phyloP scores from a whole-genome alignment of 164 flowering plant species.

The Vitis labrusca region DNA sequence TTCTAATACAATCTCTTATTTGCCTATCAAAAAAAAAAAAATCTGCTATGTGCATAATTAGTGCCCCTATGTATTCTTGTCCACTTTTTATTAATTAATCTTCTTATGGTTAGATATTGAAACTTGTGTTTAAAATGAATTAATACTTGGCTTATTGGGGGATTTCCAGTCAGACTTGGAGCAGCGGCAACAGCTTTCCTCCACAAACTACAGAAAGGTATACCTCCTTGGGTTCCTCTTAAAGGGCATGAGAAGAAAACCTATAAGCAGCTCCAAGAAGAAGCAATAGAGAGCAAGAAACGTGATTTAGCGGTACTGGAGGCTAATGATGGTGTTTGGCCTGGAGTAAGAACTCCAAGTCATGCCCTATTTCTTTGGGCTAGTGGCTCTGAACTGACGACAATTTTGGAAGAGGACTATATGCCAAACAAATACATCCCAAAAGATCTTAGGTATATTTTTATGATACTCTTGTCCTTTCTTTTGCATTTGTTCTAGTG shows the following conservation, averaged over 20 bases:
- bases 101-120: neutral
- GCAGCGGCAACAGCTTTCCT: slow-evolving; percentile 85
- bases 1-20: too few species aligned
- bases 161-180: slow-evolving; percentile 71
- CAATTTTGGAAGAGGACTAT: slow-evolving; percentile 71
- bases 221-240: slow-evolving; percentile 90
- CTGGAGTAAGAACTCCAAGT: slow-evolving; percentile 83
- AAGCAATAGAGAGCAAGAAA: slow-evolving; percentile 81
- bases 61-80: neutral
- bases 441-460: slow-evolving; percentile 71
- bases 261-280: slow-evolving; percentile 83
- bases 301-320: slow-evolving; percentile 84
- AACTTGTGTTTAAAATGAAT: neutral
- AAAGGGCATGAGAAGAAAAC: slow-evolving; percentile 85
- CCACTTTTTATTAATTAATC: neutral
- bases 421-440: slow-evolving; percentile 98
- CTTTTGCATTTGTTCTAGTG: neutral
- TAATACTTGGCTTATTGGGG: slow-evolving; percentile 6
- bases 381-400: slow-evolving; percentile 86
- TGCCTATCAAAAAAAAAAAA: too few species aligned
- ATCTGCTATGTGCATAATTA: neutral
- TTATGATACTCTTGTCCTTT: neutral
- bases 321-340: slow-evolving; percentile 93
- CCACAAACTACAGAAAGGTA: slow-evolving; percentile 83
- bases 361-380: slow-evolving; percentile 97